Conservation (phyloP, 1,284 basidiomycete species). For the Cystobasidium pallidum region DNA sequence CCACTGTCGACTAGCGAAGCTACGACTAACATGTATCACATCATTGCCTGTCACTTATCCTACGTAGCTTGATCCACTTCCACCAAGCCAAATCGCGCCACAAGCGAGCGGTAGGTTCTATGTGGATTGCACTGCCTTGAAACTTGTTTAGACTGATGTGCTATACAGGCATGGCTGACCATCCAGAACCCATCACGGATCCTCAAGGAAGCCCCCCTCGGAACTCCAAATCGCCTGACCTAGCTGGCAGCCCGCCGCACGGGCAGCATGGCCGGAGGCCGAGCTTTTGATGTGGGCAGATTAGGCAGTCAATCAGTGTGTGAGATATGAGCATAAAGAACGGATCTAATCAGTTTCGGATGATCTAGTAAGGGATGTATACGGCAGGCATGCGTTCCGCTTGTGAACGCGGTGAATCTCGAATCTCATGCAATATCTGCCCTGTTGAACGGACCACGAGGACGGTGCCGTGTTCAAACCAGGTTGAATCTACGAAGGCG, state of each 20-base stretch:
- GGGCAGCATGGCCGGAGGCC: background rate
- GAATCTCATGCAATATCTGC: too few species aligned
- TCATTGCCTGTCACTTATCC: background rate
- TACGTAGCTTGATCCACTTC: slow-evolving; percentile 37
- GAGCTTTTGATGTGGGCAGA: background rate
- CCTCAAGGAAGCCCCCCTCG: slow-evolving; percentile 43
- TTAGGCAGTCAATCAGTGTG: too few species aligned
- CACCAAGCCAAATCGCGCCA: slow-evolving; percentile 28
- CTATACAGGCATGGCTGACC: slow-evolving; percentile 37
- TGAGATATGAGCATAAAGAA: too few species aligned
- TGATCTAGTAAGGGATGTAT: too few species aligned
- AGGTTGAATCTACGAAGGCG: too few species aligned
- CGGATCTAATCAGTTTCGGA: too few species aligned
- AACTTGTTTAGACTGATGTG: background rate
- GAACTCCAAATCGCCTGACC: slow-evolving; percentile 27
- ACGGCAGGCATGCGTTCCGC: too few species aligned
- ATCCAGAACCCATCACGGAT: slow-evolving; percentile 36
- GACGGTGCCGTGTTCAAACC: too few species aligned
- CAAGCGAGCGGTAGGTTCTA: slow-evolving; percentile 32
- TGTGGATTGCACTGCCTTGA: background rate
- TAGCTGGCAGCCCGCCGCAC: slow-evolving; percentile 29
- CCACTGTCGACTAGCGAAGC: too few species aligned
- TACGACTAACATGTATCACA: background rate
- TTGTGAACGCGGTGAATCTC: too few species aligned
- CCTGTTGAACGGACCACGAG: too few species aligned